These are phyloP conservation scores for Orbilia brochopaga DNA, from an alignment of 2,329 filamentous ascomycete genomes.

Conservation along the genomic window DNA sequence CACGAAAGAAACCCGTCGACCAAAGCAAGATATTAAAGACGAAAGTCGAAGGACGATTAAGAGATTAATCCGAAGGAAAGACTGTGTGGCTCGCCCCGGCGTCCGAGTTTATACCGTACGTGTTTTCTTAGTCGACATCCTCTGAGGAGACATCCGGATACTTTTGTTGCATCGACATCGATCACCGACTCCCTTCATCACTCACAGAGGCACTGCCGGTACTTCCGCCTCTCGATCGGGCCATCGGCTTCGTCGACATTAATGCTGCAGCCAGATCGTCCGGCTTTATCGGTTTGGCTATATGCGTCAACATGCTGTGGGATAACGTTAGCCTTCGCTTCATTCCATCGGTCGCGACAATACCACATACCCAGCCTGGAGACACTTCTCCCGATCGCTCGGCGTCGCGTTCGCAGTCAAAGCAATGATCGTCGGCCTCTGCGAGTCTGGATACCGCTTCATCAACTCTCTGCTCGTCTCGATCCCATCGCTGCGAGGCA, in stretches of 20 bases:
- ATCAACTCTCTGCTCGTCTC: conserved; percentile 54
- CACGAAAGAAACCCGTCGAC: conserved; percentile 3
- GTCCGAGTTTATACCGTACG: neutral
- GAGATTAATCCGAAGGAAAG: neutral
- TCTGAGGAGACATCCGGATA: too few species aligned
- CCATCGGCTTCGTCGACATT: conserved; percentile 57
- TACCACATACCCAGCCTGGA: conserved; percentile 63
- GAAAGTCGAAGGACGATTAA: neutral
- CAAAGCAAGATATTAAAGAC: neutral
- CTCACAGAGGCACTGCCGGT: conserved; percentile 37
- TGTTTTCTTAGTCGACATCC: too few species aligned
- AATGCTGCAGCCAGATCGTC: conserved; percentile 90
- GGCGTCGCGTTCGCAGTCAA: conserved; percentile 98
- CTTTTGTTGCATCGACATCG: neutral
- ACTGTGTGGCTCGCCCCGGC: neutral
- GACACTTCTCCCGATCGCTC: conserved; percentile 95
- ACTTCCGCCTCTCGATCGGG: conserved; percentile 43
- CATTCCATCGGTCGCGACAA: neutral
- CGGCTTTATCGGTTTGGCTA: conserved; percentile 94
- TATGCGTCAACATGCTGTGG: conserved; percentile 97
- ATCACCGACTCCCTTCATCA: conserved; percentile 35
- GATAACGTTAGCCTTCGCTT: conserved; percentile 5
- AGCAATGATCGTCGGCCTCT: conserved; percentile 91
- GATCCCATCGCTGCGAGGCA: conserved; percentile 67
- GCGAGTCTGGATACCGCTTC: conserved; percentile 53